phyloP scores from a whole-genome alignment of 106 monocot genomes.

The Dendrobium chrysotoxum region DNA sequence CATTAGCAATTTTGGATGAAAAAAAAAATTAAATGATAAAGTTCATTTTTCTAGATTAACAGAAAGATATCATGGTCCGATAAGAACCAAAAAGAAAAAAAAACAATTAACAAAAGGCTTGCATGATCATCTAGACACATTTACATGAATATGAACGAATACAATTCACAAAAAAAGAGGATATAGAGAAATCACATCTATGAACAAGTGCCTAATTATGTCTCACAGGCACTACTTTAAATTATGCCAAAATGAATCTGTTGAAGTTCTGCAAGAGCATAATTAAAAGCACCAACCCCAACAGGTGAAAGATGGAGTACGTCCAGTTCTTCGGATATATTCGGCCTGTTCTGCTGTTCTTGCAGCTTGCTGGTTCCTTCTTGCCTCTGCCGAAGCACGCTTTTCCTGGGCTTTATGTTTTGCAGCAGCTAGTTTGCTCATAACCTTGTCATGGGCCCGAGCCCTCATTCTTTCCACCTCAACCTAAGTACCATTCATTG shows the following conservation, averaged over 20 bases:
- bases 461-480: constrained; percentile 58
- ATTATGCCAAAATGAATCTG: not conserved
- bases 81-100: not conserved
- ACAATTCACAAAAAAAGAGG: not conserved
- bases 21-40: not conserved
- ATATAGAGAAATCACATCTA: not conserved
- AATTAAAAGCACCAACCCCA: constrained; percentile 41
- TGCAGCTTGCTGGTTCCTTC: constrained; percentile 38
- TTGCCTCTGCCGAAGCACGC: constrained; percentile 40
- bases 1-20: too few species aligned
- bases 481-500: constrained; percentile 16
- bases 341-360: constrained; percentile 41
- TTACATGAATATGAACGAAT: not conserved
- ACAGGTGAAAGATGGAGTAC: constrained; percentile 40
- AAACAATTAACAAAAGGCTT: not conserved
- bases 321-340: constrained; percentile 45
- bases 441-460: constrained; percentile 39
- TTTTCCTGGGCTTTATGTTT: constrained; percentile 52
- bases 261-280: not conserved
- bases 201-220: not conserved
- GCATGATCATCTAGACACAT: constrained; percentile 5
- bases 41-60: not conserved
- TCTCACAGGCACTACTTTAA: not conserved
- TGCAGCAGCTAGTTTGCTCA: constrained; percentile 38
- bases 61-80: not conserved